Base-by-base conservation (phyloP, 2,329 filamentous ascomycete species). In the Plectosphaerella cucumerina region DNA sequence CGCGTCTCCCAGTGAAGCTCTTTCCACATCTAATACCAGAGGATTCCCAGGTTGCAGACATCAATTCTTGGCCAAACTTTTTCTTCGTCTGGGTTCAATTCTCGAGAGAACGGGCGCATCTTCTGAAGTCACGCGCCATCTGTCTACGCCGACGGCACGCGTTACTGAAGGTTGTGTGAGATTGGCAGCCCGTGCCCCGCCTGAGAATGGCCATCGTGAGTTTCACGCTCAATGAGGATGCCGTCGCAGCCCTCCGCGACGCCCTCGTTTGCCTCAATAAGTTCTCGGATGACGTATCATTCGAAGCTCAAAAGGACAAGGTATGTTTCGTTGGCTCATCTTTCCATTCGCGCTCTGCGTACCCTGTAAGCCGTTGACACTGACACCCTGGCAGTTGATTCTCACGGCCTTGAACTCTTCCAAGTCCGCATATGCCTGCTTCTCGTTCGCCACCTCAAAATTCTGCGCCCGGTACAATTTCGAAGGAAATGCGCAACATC, bases 401-500 rank as follows among this genome's bases (percentile, higher is more conserved):
- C 74, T 93, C 50, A 90, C 87, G 14, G 84, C 88, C 14, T 73
- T 93, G 56, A 93, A 93, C 65, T 80, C 81, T n/a, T 89, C 88
- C 50, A 90, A 89, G 62, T 90, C 89, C 4, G 87, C 87, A 17
- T 92, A 92, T 65, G 84, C 86, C 22, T 86, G 85, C 52, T 85
- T 90, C 60, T 79, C 80, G 8, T 82, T 92, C 49, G 75, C 85
- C 42, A 78, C 81, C 39, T 80, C 73, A 57, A 78, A 81, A 37
- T 92, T 92, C 71, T 91, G 91, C 69, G 80, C 84, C 6, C 80
- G 78, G 34, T 93, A 91, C 67, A 77, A 81, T 48, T 93, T 84
- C 59, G 76, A 81, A 50, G 80, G 79, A 18, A 69, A 60, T 33
- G 65, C 71, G 8, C 74, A 77, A 56, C 73, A 75, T 44, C 72